Base-by-base conservation (phyloP, 23 red algal genomes). In the Porphyridium purpureum region DNA sequence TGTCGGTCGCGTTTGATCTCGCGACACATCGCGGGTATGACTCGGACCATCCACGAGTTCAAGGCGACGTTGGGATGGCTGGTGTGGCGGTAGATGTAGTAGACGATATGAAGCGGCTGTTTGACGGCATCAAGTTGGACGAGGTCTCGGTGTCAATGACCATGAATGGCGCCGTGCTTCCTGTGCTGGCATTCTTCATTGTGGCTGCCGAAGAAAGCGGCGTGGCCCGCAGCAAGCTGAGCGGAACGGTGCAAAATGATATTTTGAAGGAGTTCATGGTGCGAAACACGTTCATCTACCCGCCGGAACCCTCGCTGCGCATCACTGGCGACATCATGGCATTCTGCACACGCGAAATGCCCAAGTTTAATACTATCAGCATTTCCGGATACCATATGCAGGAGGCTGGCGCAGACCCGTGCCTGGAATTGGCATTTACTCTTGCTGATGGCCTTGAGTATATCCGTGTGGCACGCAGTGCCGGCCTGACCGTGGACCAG, bases 261-360 rank as follows among this genome's bases (percentile, higher is more conserved):
- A 75, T 75, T 38, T 40, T 75, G 19, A 75, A 75, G 44, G 70
- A 75, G 70, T 75, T 67, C 31, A 75, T 68, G 60, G 70, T 75
- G 29, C 56, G 70, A 17, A 75, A 75, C 55, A 75, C 70, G 4
- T 75, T 20, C 23, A 75, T 75, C 46, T 75, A 64, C 44, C 70
- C 70, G 33, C 70, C 70, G 27, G 15, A 26, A 0, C 70, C 70
- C 14, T 67, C 59, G 4, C 48, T 75, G 70, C 56, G 70, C 4
- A 68, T 65, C 26, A 66, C 66, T 27, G 25, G 29, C 17, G 70
- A 75, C 15, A 75, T 75, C 19, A 64, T 75, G 57, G 57, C 31
- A 24, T 75, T 66, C 36, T 49, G 57, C 21, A 9, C 57, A 19
- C 7, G 41, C 11, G 15, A 66, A 7, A 67, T 75, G 70, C 70